Evolutionary conservation across 805 yeast species (phyloP).

Genomic region (Yamadazyma takamatsuzukensis): DNA sequence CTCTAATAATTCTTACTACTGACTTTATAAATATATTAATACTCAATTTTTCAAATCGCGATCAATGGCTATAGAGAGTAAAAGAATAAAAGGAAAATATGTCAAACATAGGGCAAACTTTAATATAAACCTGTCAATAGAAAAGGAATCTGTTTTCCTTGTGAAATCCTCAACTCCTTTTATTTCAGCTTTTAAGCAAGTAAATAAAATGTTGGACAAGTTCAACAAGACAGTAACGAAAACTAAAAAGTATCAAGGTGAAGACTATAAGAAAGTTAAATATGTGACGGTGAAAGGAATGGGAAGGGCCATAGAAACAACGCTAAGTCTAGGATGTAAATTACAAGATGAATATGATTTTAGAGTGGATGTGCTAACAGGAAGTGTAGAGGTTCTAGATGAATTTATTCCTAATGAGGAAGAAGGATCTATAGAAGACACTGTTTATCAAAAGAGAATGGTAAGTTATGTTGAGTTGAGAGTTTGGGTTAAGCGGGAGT

Average conservation of each 20-base stretch:
- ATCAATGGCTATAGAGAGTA: background rate
- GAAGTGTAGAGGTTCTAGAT: constrained; percentile 66
- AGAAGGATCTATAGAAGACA: constrained; percentile 19
- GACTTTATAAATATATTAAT: no score
- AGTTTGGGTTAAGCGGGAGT: constrained; percentile 31
- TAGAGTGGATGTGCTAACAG: constrained; percentile 59
- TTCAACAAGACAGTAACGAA: constrained; percentile 25
- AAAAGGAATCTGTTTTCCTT: constrained; percentile 47
- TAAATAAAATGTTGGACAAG: constrained; percentile 48
- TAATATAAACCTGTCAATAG: constrained; percentile 35
- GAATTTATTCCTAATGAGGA: constrained; percentile 38
- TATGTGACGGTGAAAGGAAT: constrained; percentile 64
- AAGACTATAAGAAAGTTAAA: constrained; percentile 36
- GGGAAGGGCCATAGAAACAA: constrained; percentile 65
- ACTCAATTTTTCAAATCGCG: no score
- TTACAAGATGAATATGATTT: constrained; percentile 50
- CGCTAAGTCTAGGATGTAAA: constrained; percentile 57
- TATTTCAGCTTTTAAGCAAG: constrained; percentile 66
- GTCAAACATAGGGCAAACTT: constrained; percentile 56
- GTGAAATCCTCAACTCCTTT: constrained; percentile 68
- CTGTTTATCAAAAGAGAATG: constrained; percentile 37
- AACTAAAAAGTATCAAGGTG: constrained; percentile 23
- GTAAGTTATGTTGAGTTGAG: constrained; percentile 47
- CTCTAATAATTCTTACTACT: no score
- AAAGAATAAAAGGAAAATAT: constrained; percentile 28